Base-by-base conservation (phyloP, 768 basidiomycete genomes). In the Amanita polypyramis region DNA sequence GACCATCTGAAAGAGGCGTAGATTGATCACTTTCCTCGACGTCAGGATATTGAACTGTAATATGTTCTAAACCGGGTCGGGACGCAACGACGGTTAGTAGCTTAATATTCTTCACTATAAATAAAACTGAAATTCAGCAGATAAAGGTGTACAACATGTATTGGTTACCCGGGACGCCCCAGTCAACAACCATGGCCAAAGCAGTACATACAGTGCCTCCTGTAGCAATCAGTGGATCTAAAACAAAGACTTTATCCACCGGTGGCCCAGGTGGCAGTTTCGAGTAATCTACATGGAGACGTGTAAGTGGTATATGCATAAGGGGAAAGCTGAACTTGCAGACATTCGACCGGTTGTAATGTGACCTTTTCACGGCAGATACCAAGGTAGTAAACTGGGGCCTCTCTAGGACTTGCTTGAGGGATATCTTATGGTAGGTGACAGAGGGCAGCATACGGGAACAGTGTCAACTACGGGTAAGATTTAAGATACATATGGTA, bases 161-260 rank as follows among this genome's bases (percentile, higher is more conserved):
- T 27, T 11, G 58, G 75, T 53, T 54, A 86, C 88, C 50, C 12
- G 82, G 70, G 55, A 89, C 73, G 23, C 88, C 87, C 88, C 87
- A 90, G 46, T 90, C 90, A 1, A 72, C 56, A 44, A 95, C 73
- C 90, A 96, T 97, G 44, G 75, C 59, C 47, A 97, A 62, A 7
- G 94, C 94, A 14, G 95, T 92, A 52, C 76, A 74, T 2, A 88
- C 91, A 3, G 95, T 97, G 9, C 91, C 88, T 44, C 93, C 95
- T 2, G 95, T 97, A 0, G 95, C 95, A 56, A 97, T 82, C 27
- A 97, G 67, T 14, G 95, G 95, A 56, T 98, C 95, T 27, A 97
- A 72, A 19, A 98, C 69, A 66, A 81, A 90, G n/a, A 92, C 81
- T 34, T 76, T 64, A 58, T 97, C 94, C 11, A 94, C 77, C 0